These are phyloP conservation scores for Hypomontagnella monticulosa DNA, from an alignment of 495 filamentous ascomycete genomes.

Conservation along the genomic window DNA sequence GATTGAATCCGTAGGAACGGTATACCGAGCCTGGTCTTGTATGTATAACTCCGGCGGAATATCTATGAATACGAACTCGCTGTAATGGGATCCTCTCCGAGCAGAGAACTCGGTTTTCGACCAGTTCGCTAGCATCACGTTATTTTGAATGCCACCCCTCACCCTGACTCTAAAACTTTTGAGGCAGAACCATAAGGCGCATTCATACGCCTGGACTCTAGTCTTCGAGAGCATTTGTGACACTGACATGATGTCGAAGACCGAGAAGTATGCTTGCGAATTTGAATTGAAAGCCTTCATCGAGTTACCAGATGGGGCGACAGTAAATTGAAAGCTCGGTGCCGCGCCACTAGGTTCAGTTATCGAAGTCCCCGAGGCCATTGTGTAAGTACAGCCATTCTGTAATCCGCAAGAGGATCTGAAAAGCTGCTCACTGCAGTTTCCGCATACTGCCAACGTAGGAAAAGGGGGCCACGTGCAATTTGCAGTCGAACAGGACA, in stretches of 20 bases:
- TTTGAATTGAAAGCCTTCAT: slow-evolving; percentile 19
- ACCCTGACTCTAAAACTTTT: slow-evolving; percentile 43
- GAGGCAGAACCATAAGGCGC: slow-evolving; percentile 53
- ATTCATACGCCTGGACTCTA: slow-evolving; percentile 34
- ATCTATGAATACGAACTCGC: slow-evolving; percentile 46
- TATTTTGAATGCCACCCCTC: slow-evolving; percentile 39
- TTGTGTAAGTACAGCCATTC: slow-evolving; percentile 46
- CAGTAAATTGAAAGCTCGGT: slow-evolving; percentile 42
- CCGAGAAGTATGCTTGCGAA: slow-evolving; percentile 44
- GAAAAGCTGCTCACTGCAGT: slow-evolving; percentile 36
- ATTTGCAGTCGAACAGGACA: slow-evolving; percentile 45
- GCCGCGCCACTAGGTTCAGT: slow-evolving; percentile 5
- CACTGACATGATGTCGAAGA: slow-evolving; percentile 49
- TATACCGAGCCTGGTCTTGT: slow-evolving; percentile 38
- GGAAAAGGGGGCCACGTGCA: slow-evolving; percentile 52
- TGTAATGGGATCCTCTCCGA: slow-evolving; percentile 19
- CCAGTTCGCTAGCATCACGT: slow-evolving; percentile 41
- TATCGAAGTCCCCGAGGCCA: slow-evolving; percentile 43
- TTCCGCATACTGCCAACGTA: slow-evolving; percentile 48
- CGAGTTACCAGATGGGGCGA: slow-evolving; percentile 44
- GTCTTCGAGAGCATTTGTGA: slow-evolving; percentile 19
- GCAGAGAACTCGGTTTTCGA: slow-evolving; percentile 39
- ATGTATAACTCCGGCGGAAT: slow-evolving; percentile 45
- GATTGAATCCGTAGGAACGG: slow-evolving; percentile 45
- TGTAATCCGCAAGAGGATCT: slow-evolving; percentile 29